Evolutionary conservation across 495 filamentous ascomycete genomes (phyloP).

Genomic region (Aspergillus avenaceus): DNA sequence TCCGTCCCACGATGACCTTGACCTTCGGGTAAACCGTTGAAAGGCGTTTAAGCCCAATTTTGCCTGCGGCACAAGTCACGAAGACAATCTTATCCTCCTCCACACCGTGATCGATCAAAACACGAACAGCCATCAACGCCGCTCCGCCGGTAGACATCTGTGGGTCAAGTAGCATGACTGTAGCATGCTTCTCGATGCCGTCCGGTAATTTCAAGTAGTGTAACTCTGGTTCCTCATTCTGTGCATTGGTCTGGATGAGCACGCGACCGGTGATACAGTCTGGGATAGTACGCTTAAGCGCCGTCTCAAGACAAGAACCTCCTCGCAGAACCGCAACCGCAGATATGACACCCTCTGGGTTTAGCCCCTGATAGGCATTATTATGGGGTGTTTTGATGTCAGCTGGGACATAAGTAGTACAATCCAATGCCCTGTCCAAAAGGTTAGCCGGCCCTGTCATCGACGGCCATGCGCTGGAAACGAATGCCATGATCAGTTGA

Average conservation of each 20-base stretch:
- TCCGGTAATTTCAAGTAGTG: constrained; percentile 78
- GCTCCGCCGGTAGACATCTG: constrained; percentile 94
- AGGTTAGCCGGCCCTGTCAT: no score
- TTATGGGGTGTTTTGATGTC: constrained; percentile 67
- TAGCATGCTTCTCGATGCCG: constrained; percentile 64
- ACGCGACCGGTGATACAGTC: constrained; percentile 87
- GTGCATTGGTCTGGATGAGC: constrained; percentile 82
- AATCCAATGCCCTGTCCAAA: constrained; percentile 64
- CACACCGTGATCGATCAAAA: constrained; percentile 93
- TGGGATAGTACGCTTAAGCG: constrained; percentile 80
- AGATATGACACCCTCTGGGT: constrained; percentile 63
- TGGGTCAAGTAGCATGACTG: constrained; percentile 82
- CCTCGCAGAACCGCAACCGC: constrained; percentile 87
- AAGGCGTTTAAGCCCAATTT: constrained; percentile 73
- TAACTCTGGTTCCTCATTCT: constrained; percentile 84
- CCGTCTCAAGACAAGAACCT: constrained; percentile 81
- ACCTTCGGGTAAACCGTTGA: constrained; percentile 83
- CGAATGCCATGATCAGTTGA: constrained; percentile 16
- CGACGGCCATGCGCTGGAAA: no score
- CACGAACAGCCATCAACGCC: constrained; percentile 92
- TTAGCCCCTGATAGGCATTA: constrained; percentile 62
- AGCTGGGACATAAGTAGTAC: constrained; percentile 56
- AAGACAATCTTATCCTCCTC: constrained; percentile 78
- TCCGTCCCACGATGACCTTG: constrained; percentile 73
- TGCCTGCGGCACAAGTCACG: constrained; percentile 82